A percentile compares a stretch with the other conserved stretches of the same genome.
Conservation (phyloP, 1,284 basidiomycete species). For the Malassezia slooffiae region DNA sequence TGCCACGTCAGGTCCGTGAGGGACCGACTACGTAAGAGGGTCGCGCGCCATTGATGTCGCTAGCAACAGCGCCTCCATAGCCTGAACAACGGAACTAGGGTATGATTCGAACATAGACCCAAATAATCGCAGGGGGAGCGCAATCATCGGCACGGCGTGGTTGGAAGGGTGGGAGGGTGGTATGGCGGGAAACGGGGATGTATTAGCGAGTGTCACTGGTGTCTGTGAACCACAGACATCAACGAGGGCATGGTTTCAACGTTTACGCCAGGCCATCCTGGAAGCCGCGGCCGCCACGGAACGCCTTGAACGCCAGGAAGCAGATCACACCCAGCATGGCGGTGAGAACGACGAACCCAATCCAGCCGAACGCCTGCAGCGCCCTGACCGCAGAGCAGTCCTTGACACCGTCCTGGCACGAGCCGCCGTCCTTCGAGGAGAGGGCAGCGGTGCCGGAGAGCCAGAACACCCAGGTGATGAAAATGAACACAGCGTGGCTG, state of each 20-base stretch:
- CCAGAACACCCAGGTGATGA: constrained; percentile 42
- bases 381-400: constrained; percentile 41
- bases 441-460: constrained; percentile 38
- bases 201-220: constrained; percentile 11
- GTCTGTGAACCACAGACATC: constrained; percentile 1
- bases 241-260: constrained; percentile 1
- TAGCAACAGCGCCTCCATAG: not conserved
- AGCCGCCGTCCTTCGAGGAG: constrained; percentile 25
- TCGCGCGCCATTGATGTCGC: no score
- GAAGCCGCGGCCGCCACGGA: constrained; percentile 42
- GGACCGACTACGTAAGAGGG: no score
- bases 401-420: constrained; percentile 2
- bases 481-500: constrained; percentile 33
- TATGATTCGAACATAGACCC: constrained; percentile 7
- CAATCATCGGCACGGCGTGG: constrained; percentile 1
- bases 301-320: constrained; percentile 34
- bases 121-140: not conserved
- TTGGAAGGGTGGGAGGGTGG: no score
- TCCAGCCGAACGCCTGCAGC: constrained; percentile 42
- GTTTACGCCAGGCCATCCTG: constrained; percentile 33
- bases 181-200: not conserved
- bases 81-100: not conserved
- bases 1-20: no score
- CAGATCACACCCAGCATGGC: constrained; percentile 34
- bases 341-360: constrained; percentile 30